phyloP scores from a whole-genome alignment of 1,139 yeast genomes.

The Debaryomyces psychrophilus region DNA sequence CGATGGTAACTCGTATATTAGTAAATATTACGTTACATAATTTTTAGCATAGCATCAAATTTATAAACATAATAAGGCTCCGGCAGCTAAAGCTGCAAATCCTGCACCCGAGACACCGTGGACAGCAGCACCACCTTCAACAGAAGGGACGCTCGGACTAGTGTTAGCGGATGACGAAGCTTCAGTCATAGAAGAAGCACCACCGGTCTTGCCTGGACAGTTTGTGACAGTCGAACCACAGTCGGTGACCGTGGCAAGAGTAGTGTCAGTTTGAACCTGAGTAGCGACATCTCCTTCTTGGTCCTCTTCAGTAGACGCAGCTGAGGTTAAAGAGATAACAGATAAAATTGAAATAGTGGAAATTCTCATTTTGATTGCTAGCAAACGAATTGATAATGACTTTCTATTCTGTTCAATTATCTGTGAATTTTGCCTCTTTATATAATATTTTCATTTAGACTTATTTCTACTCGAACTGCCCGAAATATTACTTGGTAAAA shows the following conservation, averaged over 20 bases:
- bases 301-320: constrained; percentile 6
- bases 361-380: constrained; percentile 7
- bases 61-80: constrained; percentile 39
- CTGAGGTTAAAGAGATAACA: constrained; percentile 17
- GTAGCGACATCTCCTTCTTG: constrained; percentile 26
- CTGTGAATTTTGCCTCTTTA: not conserved
- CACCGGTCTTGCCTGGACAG: constrained; percentile 29
- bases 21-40: constrained; percentile 3
- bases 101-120: constrained; percentile 26
- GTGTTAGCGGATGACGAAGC: constrained; percentile 11
- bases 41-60: constrained; percentile 5
- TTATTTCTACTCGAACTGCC: not conserved
- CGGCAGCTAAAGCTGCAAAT: constrained; percentile 36
- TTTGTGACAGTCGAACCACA: constrained; percentile 32
- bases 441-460: not conserved
- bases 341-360: constrained; percentile 5
- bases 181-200: constrained; percentile 9
- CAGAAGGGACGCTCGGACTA: constrained; percentile 22
- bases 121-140: constrained; percentile 21
- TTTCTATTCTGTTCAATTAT: not conserved
- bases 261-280: constrained; percentile 24
- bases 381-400: not conserved
- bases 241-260: constrained; percentile 35
- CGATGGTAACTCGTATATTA: not conserved
- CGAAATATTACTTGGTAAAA: not conserved